Base-by-base conservation (phyloP, 805 yeast genomes). In the Wickerhamomyces mucosus region DNA sequence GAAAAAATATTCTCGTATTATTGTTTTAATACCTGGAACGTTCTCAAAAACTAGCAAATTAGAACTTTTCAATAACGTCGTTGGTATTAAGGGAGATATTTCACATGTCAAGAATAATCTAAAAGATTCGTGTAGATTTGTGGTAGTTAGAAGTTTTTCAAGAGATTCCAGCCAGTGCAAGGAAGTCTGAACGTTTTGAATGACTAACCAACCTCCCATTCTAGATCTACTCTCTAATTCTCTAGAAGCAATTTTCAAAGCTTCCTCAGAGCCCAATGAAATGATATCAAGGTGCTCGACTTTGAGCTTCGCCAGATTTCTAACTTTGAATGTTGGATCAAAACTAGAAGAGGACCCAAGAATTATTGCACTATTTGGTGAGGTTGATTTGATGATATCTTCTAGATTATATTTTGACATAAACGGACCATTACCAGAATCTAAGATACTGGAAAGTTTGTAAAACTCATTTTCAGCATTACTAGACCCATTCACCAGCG, bases 121-220 rank as follows among this genome's bases (percentile, higher is more conserved):
- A 53, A 78, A 76, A 1, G 50, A 49, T 0, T 47, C 30, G 5
- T 57, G 49, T 0, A 51, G 41, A 1, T 38, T 35, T 1, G 59
- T 28, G 3, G 49, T 41, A 19, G 57, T 63, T 27, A 75, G 49
- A n/a, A 51, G 47, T 41, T 66, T 71, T 30, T 65, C 76, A 14
- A 82, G 52, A 8, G 59, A 46, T 11, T 65, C 69, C 18, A 82
- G 56, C 85, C 94, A 79, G 4, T 48, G 51, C 1, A 68, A 58
- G 0, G 92, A 72, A 65, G 80, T 67, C 37, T 89, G 95, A 10
- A 83, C 59, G 46, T 88, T 88, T 48, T 89, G 95, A 19, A 89
- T 53, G 18, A 88, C 44, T 0, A 89, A 52, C 95, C 95, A 85
- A 2, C 51, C 44, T 0, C 83, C 85, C 2, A 48, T 47, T n/a